Base-by-base conservation (phyloP, 2,329 filamentous ascomycete species). In the Xylaria sp. region DNA sequence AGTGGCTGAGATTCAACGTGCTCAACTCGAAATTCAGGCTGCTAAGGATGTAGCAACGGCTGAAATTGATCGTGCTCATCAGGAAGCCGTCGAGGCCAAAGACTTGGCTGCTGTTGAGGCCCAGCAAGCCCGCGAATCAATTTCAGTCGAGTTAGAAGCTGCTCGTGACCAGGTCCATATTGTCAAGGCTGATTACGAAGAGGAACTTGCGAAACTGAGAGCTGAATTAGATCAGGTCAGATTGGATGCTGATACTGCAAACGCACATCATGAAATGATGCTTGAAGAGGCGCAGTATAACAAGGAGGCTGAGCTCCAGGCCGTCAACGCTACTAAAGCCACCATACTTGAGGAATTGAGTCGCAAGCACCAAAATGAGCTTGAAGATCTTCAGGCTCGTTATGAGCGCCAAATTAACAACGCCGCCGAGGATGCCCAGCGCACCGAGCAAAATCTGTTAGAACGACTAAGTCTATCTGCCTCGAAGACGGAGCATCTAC, bases 101-200 rank as follows among this genome's bases (percentile, higher is more conserved):
- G 93, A 97, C 73, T 90, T 89, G 56, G 93, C 89, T 63, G 89
- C 90, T 45, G 86, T 88, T 42, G 94, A 98, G 76, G 89, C 96
- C 50, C 90, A 95, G 77, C 90, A 93, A 53, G 92, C 90, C 15
- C 91, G 92, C 66, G 87, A 90, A 69, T 86, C 92, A 4, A 85
- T 97, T 83, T 91, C 97, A 77, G 86, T 87, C 13, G 93, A 97
- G 75, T 83, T 97, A 38, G 93, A 97, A 65, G 85, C 89, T 44
- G 92, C 94, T 58, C 96, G 94, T 75, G 90, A 92, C 77, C 91
- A 97, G 74, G 91, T 95, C 78, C 95, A 96, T 74, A 87, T 91
- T 61, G 89, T 95, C 31, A 91, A 93, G 59, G 89, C 91, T 53
- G 91, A 95, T 74, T 86, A 96, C 11, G 94, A 97, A 77, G 89